Evolutionary conservation across 208 protist genomes (phyloP).

Genomic region (Vickermania ingenoplastis): DNA sequence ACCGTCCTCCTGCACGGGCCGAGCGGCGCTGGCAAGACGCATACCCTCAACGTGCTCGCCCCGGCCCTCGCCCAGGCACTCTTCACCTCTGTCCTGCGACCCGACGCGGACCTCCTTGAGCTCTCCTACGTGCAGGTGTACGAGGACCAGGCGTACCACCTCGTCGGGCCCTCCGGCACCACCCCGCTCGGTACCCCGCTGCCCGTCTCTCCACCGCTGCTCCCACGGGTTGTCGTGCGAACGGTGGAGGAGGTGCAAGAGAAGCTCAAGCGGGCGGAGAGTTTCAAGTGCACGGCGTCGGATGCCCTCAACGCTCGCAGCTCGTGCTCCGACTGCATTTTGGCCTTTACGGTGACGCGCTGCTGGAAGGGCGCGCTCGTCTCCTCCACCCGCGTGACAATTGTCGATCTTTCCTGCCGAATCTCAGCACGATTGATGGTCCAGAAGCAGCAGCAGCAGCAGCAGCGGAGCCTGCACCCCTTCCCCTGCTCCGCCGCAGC

Average conservation of each 20-base stretch:
- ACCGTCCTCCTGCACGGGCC: constrained; percentile 64
- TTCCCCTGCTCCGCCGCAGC: no score
- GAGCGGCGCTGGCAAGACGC: constrained; percentile 51
- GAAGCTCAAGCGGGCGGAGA: constrained; percentile 20
- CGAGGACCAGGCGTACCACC: constrained; percentile 60
- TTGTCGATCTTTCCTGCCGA: constrained; percentile 93
- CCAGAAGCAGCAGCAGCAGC: no score
- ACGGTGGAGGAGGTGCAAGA: constrained; percentile 18
- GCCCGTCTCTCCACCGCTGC: constrained; percentile 15
- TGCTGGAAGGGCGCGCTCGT: constrained; percentile 44
- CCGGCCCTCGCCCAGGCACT: constrained; percentile 30
- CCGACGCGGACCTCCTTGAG: constrained; percentile 46
- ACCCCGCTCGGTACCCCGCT: constrained; percentile 12
- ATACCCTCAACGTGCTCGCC: constrained; percentile 44
- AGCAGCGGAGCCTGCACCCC: no score
- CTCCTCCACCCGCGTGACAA: constrained; percentile 34
- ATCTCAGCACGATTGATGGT: no score
- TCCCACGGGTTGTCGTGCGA: constrained; percentile 39
- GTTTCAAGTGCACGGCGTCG: constrained; percentile 28
- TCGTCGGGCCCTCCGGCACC: constrained; percentile 22
- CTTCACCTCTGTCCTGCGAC: constrained; percentile 33
- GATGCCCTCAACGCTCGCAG: constrained; percentile 49
- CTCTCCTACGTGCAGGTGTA: constrained; percentile 74
- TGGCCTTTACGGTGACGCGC: constrained; percentile 57
- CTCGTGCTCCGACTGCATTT: constrained; percentile 48